These are phyloP conservation scores for Hordeum pubiflorum DNA, from an alignment of 202 grass and related monocot species.

Conservation along the genomic window DNA sequence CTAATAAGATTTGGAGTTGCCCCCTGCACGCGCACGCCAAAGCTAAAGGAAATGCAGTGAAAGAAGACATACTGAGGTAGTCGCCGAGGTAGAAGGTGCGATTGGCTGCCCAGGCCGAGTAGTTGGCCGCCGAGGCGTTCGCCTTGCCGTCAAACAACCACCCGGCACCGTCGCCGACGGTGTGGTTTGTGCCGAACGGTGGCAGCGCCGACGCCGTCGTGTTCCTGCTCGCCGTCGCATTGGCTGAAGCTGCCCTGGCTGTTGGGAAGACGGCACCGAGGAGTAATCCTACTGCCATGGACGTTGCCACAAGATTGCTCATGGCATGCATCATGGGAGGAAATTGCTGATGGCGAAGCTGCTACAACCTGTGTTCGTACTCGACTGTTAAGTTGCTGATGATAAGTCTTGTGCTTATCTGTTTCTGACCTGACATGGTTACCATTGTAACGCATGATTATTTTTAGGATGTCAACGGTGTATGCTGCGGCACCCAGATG, in stretches of 20 bases:
- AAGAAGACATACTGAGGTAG: conserved; percentile 50
- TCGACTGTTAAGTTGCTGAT: not conserved
- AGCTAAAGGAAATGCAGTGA: not conserved
- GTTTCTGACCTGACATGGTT: not conserved
- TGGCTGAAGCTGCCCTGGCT: not conserved
- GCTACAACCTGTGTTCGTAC: not conserved
- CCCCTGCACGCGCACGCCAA: not conserved
- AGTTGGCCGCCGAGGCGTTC: conserved; percentile 52
- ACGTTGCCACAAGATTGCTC: not conserved
- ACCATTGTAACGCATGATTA: not conserved
- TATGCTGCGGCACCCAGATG: not conserved
- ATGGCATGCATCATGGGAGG: not conserved
- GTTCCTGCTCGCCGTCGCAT: not conserved
- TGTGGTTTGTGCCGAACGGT: conserved; percentile 46
- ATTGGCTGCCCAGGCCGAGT: conserved; percentile 56
- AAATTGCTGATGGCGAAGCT: not conserved
- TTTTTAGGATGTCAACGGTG: not conserved
- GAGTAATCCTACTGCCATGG: not conserved
- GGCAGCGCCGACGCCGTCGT: not conserved
- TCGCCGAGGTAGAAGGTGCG: conserved; percentile 70
- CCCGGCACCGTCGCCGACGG: conserved; percentile 43
- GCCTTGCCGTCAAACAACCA: conserved; percentile 61
- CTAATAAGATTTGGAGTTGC: not conserved
- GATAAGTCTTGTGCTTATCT: not conserved
- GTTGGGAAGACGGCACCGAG: not conserved